phyloP scores from a whole-genome alignment of 2,329 filamentous ascomycete genomes.

The Fusarium humuli region DNA sequence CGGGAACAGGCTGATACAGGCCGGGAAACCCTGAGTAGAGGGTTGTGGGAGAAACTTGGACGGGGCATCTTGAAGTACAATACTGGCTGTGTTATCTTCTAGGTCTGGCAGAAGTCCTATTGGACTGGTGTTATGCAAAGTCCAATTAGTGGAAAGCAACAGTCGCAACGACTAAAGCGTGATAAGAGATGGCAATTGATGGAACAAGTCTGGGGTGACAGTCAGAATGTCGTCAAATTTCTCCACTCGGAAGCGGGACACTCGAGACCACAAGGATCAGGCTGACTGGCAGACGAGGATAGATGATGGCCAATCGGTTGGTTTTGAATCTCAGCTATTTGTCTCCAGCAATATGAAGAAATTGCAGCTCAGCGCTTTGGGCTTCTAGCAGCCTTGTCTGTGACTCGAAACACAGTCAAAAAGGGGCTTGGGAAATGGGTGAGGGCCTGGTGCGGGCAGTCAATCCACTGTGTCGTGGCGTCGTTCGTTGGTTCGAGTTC shows the following conservation, averaged over 20 bases:
- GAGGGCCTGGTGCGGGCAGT: conserved; percentile 29
- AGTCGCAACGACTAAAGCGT: conserved; percentile 9
- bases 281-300: conserved; percentile 29
- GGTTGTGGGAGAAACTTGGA: conserved; percentile 64
- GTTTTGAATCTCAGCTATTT: conserved; percentile 7
- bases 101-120: background rate
- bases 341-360: conserved; percentile 10
- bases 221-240: conserved; percentile 44
- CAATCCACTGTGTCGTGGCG: conserved; percentile 33
- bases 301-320: conserved; percentile 19
- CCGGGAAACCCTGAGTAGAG: conserved; percentile 77
- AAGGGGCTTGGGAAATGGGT: conserved; percentile 31
- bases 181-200: conserved; percentile 26
- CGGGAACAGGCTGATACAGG: conserved; percentile 84
- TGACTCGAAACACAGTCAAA: conserved; percentile 24
- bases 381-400: conserved; percentile 5
- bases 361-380: conserved; percentile 2
- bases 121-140: background rate
- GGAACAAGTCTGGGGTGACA: conserved; percentile 25
- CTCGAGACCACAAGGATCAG: conserved; percentile 34
- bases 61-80: conserved; percentile 55
- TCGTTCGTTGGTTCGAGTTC: conserved; percentile 31
- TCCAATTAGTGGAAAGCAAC: background rate
- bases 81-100: background rate
- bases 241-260: conserved; percentile 42